These are phyloP conservation scores for Arachnopeziza araneosa DNA, from an alignment of 2,329 filamentous ascomycete genomes.

Conservation along the genomic window DNA sequence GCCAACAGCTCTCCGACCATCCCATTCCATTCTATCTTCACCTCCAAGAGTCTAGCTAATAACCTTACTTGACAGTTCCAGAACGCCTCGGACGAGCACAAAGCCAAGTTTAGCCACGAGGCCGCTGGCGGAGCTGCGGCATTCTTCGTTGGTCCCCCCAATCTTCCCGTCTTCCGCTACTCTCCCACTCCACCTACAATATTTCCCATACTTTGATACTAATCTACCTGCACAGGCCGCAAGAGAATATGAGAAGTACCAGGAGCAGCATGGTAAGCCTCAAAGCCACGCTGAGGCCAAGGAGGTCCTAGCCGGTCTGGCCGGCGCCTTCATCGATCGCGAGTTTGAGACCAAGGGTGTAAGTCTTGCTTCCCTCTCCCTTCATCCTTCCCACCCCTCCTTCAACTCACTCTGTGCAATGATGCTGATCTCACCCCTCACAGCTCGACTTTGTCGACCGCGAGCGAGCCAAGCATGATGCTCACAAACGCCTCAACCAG, in stretches of 20 bases:
- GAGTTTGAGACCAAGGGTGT: constrained; percentile 9
- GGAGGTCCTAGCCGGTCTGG: constrained; percentile 10
- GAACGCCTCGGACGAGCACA: constrained; percentile 12
- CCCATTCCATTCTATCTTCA: not conserved
- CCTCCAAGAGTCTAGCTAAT: too few species aligned
- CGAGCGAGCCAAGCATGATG: constrained; percentile 10
- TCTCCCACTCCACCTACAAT: too few species aligned
- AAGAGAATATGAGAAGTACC: constrained; percentile 9
- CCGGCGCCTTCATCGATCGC: constrained; percentile 11
- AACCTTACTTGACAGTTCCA: too few species aligned
- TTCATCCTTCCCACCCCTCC: not conserved
- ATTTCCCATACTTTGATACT: too few species aligned
- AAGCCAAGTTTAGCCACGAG: constrained; percentile 11
- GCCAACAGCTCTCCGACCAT: not conserved
- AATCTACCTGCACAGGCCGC: not conserved
- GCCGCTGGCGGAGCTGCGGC: constrained; percentile 11
- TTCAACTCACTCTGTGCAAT: not conserved
- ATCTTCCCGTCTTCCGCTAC: not conserved
- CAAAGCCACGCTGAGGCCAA: constrained; percentile 9
- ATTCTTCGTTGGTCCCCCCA: constrained; percentile 7
- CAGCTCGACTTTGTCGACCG: constrained; percentile 8
- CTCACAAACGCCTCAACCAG: constrained; percentile 9
- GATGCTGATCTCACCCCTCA: not conserved
- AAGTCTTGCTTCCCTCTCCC: not conserved
- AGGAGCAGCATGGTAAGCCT: not conserved